phyloP scores from a whole-genome alignment of 805 yeast genomes.

The Ogataea allantospora region DNA sequence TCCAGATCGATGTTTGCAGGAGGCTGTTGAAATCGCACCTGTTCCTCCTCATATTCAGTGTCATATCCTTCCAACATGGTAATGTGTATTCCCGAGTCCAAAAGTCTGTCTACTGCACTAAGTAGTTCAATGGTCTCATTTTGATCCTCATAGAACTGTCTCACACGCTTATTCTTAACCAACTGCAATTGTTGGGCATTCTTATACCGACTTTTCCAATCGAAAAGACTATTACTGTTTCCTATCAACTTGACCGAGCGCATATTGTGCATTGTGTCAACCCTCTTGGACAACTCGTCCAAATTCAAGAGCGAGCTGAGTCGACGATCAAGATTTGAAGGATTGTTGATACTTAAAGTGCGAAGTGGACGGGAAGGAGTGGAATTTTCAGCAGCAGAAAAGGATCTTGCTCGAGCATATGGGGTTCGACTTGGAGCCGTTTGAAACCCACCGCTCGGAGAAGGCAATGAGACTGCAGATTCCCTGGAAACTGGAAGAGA shows the following conservation, averaged over 20 bases:
- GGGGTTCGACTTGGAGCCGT: neutral
- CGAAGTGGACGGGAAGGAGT: neutral
- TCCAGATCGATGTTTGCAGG: conserved; percentile 64
- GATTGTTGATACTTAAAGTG: conserved; percentile 23
- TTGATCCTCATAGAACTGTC: conserved; percentile 53
- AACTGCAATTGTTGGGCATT: conserved; percentile 26
- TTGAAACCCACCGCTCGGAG: conserved; percentile 15
- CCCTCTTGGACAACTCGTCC: conserved; percentile 23
- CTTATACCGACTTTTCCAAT: conserved; percentile 38
- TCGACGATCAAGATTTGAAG: conserved; percentile 22
- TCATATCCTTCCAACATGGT: conserved; percentile 64
- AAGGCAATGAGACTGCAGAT: conserved; percentile 18
- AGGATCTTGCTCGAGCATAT: conserved; percentile 11
- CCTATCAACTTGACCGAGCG: conserved; percentile 52
- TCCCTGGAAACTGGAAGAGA: conserved; percentile 1
- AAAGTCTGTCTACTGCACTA: conserved; percentile 57
- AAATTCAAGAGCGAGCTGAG: conserved; percentile 23
- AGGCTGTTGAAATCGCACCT: conserved; percentile 29
- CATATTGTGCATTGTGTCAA: conserved; percentile 38
- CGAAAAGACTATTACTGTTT: conserved; percentile 30
- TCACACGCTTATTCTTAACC: conserved; percentile 31
- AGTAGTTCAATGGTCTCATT: conserved; percentile 58
- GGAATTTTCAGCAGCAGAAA: conserved; percentile 8
- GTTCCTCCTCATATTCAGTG: conserved; percentile 29
- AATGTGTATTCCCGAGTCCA: conserved; percentile 70